Evolutionary conservation across 108 stramenopile genomes (phyloP).

Genomic region (Bacterosira constricta): DNA sequence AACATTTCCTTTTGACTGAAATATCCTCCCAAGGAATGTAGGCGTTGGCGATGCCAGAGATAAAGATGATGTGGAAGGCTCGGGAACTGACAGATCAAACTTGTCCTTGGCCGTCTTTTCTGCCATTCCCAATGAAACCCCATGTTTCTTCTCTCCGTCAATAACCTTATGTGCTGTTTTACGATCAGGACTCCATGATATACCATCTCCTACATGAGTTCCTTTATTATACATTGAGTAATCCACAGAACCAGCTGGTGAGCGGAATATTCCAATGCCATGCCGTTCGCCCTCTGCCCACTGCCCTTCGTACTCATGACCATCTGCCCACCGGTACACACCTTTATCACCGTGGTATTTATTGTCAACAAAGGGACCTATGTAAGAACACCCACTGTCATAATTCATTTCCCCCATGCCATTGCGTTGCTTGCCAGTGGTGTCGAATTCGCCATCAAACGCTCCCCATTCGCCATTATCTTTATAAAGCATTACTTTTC

Average conservation of each 20-base stretch:
- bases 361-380: constrained; percentile 22
- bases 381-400: constrained; percentile 13
- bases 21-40: neutral
- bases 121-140: constrained; percentile 10
- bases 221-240: constrained; percentile 48
- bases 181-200: constrained; percentile 61
- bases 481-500: neutral
- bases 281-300: constrained; percentile 37
- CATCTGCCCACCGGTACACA: constrained; percentile 10
- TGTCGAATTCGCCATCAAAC: constrained; percentile 28
- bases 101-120: constrained; percentile 14
- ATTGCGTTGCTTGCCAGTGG: constrained; percentile 20
- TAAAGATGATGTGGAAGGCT: neutral
- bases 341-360: constrained; percentile 27
- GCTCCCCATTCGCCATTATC: constrained; percentile 37
- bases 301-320: constrained; percentile 21
- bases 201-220: constrained; percentile 40
- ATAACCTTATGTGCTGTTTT: constrained; percentile 15
- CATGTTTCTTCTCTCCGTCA: constrained; percentile 16
- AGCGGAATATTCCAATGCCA: constrained; percentile 8
- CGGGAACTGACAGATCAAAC: constrained; percentile 4
- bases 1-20: neutral
- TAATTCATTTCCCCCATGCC: constrained; percentile 44
- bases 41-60: neutral
- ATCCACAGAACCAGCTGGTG: constrained; percentile 10